These are phyloP conservation scores for Solanum arcanum DNA, from an alignment of 257 asterid species.

Conservation along the genomic window DNA sequence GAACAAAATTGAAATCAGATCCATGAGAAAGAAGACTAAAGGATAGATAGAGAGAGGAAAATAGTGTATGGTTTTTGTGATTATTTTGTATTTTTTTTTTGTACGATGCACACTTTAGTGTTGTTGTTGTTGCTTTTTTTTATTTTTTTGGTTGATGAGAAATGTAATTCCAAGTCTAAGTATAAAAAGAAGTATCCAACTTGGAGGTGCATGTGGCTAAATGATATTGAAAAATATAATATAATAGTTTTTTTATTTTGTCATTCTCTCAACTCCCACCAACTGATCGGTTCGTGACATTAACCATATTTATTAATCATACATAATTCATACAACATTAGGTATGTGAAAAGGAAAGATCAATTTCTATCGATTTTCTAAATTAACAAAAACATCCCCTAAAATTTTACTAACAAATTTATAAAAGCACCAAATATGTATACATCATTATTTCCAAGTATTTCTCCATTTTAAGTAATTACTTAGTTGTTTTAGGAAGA, in stretches of 20 bases:
- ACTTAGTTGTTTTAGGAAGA: not conserved
- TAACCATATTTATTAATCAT: not conserved
- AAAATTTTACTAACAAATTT: not conserved
- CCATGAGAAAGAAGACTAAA: conserved; percentile 23
- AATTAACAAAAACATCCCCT: not conserved
- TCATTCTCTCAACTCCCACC: not conserved
- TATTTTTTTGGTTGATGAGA: not conserved
- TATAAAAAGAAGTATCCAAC: not conserved
- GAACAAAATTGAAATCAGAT: conserved; percentile 7
- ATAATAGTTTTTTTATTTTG: too few relatives aligned
- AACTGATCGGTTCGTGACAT: not conserved
- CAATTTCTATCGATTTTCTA: not conserved
- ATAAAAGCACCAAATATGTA: not conserved
- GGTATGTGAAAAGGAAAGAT: not conserved
- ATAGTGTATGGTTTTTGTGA: not conserved
- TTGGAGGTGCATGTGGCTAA: not conserved
- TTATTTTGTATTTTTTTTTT: not conserved
- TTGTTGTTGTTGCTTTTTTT: not conserved
- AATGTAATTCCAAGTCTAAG: not conserved
- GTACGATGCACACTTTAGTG: not conserved
- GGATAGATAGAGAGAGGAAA: not conserved
- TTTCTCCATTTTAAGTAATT: not conserved
- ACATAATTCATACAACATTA: not conserved
- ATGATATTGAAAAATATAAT: not conserved
- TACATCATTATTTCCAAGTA: not conserved